These are phyloP conservation scores for Aspergillus nidulans DNA, from an alignment of 495 filamentous ascomycete species.

Conservation along the genomic window DNA sequence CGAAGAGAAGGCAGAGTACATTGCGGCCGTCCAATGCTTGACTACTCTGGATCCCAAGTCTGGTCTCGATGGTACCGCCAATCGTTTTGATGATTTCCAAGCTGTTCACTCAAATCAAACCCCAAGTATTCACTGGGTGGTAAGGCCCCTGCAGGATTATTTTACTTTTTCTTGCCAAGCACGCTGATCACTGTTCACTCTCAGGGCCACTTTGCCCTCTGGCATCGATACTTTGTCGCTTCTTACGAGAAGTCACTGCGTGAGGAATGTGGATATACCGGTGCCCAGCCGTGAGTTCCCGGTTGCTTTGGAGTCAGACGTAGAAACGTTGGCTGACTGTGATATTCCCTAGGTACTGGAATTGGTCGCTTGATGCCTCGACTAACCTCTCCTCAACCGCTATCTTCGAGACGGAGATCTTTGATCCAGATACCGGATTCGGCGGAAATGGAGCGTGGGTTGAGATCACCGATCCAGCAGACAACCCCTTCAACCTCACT, in stretches of 20 bases:
- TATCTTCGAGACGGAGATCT: conserved; percentile 19
- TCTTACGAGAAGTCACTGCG: conserved; percentile 40
- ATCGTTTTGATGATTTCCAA: conserved; percentile 17
- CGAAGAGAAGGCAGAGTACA: conserved; percentile 11
- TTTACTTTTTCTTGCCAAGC: conserved; percentile 2
- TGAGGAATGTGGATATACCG: conserved; percentile 41
- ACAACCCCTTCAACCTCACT: conserved; percentile 23
- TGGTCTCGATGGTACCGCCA: conserved; percentile 15
- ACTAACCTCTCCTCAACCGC: conserved; percentile 13
- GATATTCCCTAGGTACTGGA: conserved; percentile 13
- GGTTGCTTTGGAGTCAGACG: not conserved
- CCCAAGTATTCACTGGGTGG: conserved; percentile 19
- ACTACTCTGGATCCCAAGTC: conserved; percentile 11
- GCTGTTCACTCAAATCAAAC: conserved; percentile 19
- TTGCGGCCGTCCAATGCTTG: conserved; percentile 19
- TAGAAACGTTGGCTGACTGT: not conserved
- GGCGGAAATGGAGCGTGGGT: conserved; percentile 21
- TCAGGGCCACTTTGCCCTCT: conserved; percentile 25
- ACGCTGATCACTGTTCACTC: conserved; percentile 11
- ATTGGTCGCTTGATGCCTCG: conserved; percentile 23
- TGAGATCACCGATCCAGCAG: conserved; percentile 4
- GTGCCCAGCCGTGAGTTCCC: conserved; percentile 37
- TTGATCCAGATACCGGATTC: conserved; percentile 15
- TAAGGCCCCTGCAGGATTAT: not conserved
- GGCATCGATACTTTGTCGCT: conserved; percentile 46